Percentiles rank a stretch among this genome's conserved stretches.
Conservation (phyloP, 495 filamentous ascomycete species). For the Penicillium samsonianum region DNA sequence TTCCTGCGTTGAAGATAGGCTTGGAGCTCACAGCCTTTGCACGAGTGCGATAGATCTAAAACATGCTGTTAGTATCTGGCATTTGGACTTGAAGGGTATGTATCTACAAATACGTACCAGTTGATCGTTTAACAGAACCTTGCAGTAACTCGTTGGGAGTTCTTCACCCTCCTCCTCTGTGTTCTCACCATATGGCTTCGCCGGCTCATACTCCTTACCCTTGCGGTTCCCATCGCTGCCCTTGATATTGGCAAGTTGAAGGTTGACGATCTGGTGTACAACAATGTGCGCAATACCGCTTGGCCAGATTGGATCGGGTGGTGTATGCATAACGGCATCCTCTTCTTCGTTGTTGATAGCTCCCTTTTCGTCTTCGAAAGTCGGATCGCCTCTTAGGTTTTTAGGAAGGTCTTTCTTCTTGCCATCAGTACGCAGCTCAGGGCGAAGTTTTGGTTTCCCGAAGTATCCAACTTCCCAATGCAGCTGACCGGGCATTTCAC, state of each 20-base stretch:
- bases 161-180: slow-evolving; percentile 77
- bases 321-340: slow-evolving; percentile 83
- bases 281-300: slow-evolving; percentile 81
- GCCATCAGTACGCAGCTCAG: slow-evolving; percentile 81
- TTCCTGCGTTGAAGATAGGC: slow-evolving; percentile 95
- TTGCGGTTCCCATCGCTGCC: slow-evolving; percentile 59
- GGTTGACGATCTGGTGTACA: slow-evolving; percentile 92
- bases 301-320: slow-evolving; percentile 92
- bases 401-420: slow-evolving; percentile 75
- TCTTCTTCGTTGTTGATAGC: slow-evolving; percentile 71
- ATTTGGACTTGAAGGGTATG: neutral
- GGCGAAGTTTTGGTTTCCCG: slow-evolving; percentile 79
- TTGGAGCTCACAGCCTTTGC: slow-evolving; percentile 88
- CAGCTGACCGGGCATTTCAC: slow-evolving; percentile 87
- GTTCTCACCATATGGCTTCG: slow-evolving; percentile 78
- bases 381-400: slow-evolving; percentile 67
- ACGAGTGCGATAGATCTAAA: slow-evolving; percentile 78
- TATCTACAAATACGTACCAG: slow-evolving; percentile 48
- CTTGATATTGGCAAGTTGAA: slow-evolving; percentile 80
- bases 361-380: slow-evolving; percentile 88
- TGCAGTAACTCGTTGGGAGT: slow-evolving; percentile 88
- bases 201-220: slow-evolving; percentile 86
- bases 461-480: slow-evolving; percentile 98
- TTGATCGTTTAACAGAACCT: slow-evolving; percentile 85
- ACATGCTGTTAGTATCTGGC: neutral